phyloP scores from a whole-genome alignment of 768 basidiomycete genomes.

The Leucocoprinus sp. region DNA sequence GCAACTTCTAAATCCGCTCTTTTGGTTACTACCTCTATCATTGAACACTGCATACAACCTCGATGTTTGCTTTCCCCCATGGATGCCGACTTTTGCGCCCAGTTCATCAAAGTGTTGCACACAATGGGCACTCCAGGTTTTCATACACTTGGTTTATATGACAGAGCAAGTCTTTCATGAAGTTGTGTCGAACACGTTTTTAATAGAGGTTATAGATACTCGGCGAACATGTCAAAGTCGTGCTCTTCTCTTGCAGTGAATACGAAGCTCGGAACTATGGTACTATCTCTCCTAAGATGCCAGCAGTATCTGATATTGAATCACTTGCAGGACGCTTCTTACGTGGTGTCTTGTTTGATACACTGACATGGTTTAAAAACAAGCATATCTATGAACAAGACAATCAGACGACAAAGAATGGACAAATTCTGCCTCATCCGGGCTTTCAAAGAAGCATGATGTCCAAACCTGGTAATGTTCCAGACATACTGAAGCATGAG shows the following conservation, averaged over 20 bases:
- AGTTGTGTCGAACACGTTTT: not conserved
- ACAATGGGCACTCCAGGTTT: slow-evolving; percentile 85
- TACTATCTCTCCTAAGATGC: slow-evolving; percentile 24
- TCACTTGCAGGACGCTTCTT: slow-evolving; percentile 71
- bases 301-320: not conserved
- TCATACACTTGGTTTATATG: slow-evolving; percentile 76
- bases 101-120: slow-evolving; percentile 85
- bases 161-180: slow-evolving; percentile 44
- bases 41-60: slow-evolving; percentile 91
- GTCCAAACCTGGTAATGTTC: slow-evolving; percentile 32
- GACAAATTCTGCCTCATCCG: slow-evolving; percentile 54
- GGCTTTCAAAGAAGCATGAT: slow-evolving; percentile 54
- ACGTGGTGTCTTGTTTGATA: slow-evolving; percentile 65
- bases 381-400: slow-evolving; percentile 67
- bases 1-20: slow-evolving; percentile 35
- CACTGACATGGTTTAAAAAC: slow-evolving; percentile 73
- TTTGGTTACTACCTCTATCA: slow-evolving; percentile 53
- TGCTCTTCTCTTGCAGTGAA: slow-evolving; percentile 91
- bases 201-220: slow-evolving; percentile 52
- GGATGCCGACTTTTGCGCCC: slow-evolving; percentile 92
- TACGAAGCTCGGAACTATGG: slow-evolving; percentile 95
- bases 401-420: slow-evolving; percentile 56
- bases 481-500: slow-evolving; percentile 58
- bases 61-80: slow-evolving; percentile 90
- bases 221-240: slow-evolving; percentile 72